Evolutionary conservation across 2,329 filamentous ascomycete species (phyloP).

Genomic region (Xylariaceae sp.): DNA sequence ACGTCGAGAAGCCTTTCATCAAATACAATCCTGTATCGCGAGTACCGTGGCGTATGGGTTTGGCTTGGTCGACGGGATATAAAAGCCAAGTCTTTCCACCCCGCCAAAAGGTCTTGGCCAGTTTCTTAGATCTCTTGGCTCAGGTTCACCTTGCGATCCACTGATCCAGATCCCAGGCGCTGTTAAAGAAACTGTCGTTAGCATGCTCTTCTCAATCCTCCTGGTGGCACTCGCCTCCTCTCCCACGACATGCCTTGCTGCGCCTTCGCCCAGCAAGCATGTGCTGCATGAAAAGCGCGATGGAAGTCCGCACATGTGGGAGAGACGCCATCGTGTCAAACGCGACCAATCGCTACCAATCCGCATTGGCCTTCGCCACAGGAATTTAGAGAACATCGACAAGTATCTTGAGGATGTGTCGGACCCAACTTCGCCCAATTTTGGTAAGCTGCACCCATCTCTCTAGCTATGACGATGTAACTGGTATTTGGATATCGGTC

Average conservation of each 20-base stretch:
- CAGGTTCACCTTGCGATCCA: neutral
- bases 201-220: constrained; percentile 17
- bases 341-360: constrained; percentile 31
- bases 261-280: constrained; percentile 12
- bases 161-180: neutral
- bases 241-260: constrained; percentile 8
- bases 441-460: constrained; percentile 34
- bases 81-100: constrained; percentile 15
- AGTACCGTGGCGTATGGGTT: no score
- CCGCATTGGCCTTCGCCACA: constrained; percentile 44
- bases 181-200: constrained; percentile 4
- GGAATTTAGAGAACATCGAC: constrained; percentile 45
- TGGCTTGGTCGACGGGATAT: neutral
- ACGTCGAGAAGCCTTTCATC: no score
- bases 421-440: constrained; percentile 43
- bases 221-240: constrained; percentile 11
- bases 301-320: constrained; percentile 16
- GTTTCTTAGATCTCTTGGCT: constrained; percentile 13
- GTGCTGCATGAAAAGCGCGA: constrained; percentile 20
- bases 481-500: no score
- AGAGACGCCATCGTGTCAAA: constrained; percentile 16
- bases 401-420: constrained; percentile 43
- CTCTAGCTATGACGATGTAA: no score
- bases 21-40: no score
- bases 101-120: neutral